These are phyloP conservation scores for Pascua sp. DNA, from an alignment of 1,284 basidiomycete genomes.

Conservation along the genomic window DNA sequence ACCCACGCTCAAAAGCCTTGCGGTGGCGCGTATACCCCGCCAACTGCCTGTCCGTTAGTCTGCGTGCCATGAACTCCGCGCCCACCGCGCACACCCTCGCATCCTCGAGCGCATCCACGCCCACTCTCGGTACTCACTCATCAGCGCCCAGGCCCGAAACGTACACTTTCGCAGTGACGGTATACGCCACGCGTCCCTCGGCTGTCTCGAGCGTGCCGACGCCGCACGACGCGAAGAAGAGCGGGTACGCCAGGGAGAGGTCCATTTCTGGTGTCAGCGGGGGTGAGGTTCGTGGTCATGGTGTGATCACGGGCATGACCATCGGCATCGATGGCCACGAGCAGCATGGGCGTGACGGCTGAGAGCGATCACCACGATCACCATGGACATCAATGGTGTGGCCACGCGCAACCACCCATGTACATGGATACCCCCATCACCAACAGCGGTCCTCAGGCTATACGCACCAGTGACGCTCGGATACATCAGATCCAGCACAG, in stretches of 20 bases:
- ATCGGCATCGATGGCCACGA: no score
- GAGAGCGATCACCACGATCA: no score
- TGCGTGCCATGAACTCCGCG: no score
- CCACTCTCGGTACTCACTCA: no score
- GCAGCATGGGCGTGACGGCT: no score
- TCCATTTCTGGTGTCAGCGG: conserved; percentile 68
- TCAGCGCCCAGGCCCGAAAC: conserved; percentile 92
- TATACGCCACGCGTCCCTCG: conserved; percentile 57
- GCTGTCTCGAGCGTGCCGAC: conserved; percentile 57
- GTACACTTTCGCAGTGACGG: conserved; percentile 72
- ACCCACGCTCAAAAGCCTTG: conserved; percentile 63
- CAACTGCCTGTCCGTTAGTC: conserved; percentile 55
- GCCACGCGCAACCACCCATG: no score
- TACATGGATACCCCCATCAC: no score
- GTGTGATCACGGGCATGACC: no score
- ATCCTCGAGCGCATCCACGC: no score
- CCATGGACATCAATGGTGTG: no score
- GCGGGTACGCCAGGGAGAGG: conserved; percentile 79
- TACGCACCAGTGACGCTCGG: conserved; percentile 60
- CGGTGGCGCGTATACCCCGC: conserved; percentile 92
- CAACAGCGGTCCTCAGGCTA: neutral
- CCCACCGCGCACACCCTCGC: no score
- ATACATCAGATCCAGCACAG: conserved; percentile 71
- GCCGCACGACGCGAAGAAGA: conserved; percentile 89
- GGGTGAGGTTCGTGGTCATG: no score